Percentiles rank a stretch among this genome's conserved stretches.
These are phyloP conservation scores for Ziziphus jujuba DNA, from an alignment of 306 rosid species.

Conservation along the genomic window DNA sequence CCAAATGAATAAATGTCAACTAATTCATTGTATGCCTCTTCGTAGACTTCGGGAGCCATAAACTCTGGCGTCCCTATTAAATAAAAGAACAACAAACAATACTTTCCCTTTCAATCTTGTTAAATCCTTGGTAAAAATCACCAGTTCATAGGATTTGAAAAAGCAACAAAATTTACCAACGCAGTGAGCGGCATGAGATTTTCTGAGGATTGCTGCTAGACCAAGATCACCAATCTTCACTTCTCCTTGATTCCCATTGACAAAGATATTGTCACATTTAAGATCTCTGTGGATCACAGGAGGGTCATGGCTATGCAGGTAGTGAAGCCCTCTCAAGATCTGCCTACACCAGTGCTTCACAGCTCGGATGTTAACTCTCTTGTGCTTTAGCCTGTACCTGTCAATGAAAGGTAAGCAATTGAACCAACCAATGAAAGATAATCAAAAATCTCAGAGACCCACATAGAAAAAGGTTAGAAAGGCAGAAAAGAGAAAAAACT, in stretches of 20 bases:
- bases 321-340: slow-evolving; percentile 83
- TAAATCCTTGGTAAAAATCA: slow-evolving; percentile 17
- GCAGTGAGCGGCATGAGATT: slow-evolving; percentile 88
- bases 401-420: slow-evolving; percentile 1
- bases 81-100: slow-evolving; percentile 1
- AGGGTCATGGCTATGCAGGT: slow-evolving; percentile 89
- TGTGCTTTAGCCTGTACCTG: slow-evolving; percentile 88
- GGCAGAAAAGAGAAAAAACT: slow-evolving; percentile 3
- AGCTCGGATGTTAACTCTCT: slow-evolving; percentile 75
- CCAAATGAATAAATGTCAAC: slow-evolving; percentile 97
- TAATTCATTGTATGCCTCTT: slow-evolving; percentile 87
- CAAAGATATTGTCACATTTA: slow-evolving; percentile 89
- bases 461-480: neutral
- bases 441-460: slow-evolving; percentile 32
- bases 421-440: neutral
- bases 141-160: slow-evolving; percentile 12
- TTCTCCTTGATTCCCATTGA: slow-evolving; percentile 96
- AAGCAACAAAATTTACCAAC: slow-evolving; percentile 57
- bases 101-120: too few relatives aligned
- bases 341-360: slow-evolving; percentile 98
- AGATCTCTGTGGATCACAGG: slow-evolving; percentile 99
- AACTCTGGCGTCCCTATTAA: slow-evolving; percentile 88
- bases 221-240: slow-evolving; percentile 98
- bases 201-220: slow-evolving; percentile 79
- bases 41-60: slow-evolving; percentile 98